Evolutionary conservation across 1,139 yeast species (phyloP), one percentile per base, ranked within the genome.

Genomic region (Candida labiduridarum): DNA sequence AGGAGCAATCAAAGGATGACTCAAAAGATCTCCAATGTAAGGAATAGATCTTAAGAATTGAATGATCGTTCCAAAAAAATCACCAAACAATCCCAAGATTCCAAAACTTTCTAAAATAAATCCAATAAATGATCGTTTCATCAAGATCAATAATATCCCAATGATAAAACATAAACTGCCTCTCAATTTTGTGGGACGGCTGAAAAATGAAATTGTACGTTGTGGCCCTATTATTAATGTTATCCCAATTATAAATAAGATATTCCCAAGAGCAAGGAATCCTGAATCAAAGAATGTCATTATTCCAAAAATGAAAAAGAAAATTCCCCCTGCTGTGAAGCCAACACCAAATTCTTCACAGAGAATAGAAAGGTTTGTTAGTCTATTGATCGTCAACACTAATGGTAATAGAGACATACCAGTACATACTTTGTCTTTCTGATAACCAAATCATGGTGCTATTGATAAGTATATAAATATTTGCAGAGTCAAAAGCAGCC

Each of bases 1-100:
- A 15, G 98, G 98, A 1, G 97, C 97, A 44, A 94, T 69, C 14
- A 73, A 68, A 1, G 98, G 98, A 64, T 87, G 84, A 45, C 94
- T 85, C 55, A 94, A 79, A 7, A 91, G 56, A 41, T 96, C 95
- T 0, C 99, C 99, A 54, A 94, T 84, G 51, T 89, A 67, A 2
- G 99, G 99, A 62, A 94, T 71, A 2, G 96, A 87, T 64, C 97
- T 79, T 61, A 94, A 77, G 63, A 94, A 92, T 59, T 89, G 89
- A n/a, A 94, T 82, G 50, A 94, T 85, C 19, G 96, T 89, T 12
- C 96, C 94, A 62, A 90, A 87, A 66, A 90, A 89, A 67, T 90
- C 96, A 34, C 96, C 98, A 70, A 94, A 94, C 47, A 94, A 75
- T 6, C 92, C 92, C 57, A 92, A 71, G 38, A 94, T 90, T 16